A percentile compares a stretch with the other conserved stretches of the same genome.
Evolutionary conservation across 805 yeast species (phyloP).

Genomic region (Lipomyces sp.): DNA sequence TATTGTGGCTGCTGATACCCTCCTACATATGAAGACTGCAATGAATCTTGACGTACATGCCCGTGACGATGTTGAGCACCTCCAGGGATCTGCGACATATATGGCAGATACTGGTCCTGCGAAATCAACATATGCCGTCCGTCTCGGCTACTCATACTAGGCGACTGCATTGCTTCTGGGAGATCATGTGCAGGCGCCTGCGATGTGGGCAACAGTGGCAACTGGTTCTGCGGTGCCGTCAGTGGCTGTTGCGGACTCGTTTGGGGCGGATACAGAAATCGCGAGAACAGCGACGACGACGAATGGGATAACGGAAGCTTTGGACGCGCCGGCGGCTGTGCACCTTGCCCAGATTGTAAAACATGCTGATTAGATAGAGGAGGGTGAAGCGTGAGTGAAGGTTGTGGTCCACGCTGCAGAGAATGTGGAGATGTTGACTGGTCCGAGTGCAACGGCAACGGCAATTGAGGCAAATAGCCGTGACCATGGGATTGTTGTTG

Average conservation of each 20-base stretch:
- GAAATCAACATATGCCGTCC: not conserved
- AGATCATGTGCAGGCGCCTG: not conserved
- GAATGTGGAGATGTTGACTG: not conserved
- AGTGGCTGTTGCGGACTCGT: not conserved
- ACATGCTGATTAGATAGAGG: not conserved
- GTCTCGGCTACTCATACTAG: not conserved
- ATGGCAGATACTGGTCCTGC: not conserved
- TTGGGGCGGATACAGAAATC: conserved; percentile 3
- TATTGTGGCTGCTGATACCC: not conserved
- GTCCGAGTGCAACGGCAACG: not conserved
- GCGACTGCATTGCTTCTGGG: not conserved
- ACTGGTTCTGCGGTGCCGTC: not conserved
- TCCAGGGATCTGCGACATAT: not conserved
- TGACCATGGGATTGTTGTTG: not conserved
- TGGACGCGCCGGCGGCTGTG: conserved; percentile 5
- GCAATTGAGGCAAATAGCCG: not conserved
- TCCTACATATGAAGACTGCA: not conserved
- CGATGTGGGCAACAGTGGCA: conserved; percentile 5
- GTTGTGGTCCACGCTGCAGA: not conserved
- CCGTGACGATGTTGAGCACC: not conserved
- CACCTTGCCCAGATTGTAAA: not conserved
- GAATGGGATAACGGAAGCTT: conserved; percentile 3
- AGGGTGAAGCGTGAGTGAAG: not conserved
- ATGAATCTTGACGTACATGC: not conserved
- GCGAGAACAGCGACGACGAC: conserved; percentile 6